Base-by-base conservation (phyloP, 306 rosid species). In the Rosa chinensis region DNA sequence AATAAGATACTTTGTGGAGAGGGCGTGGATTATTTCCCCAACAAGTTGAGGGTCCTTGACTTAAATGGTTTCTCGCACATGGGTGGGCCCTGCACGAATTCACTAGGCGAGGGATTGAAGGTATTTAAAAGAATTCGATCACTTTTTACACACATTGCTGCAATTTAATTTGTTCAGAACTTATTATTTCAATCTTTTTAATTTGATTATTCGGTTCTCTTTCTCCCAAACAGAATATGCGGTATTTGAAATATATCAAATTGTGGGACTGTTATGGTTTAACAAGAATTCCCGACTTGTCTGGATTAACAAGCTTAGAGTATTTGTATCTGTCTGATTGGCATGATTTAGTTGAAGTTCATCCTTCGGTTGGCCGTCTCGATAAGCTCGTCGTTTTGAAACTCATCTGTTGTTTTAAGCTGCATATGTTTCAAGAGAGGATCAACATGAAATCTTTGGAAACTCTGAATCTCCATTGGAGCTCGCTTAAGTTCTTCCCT, bases 401-500 rank as follows among this genome's bases (percentile, higher is more conserved):
- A 4, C 0, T 23, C 16, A 1, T 0, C 0, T 0, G 0, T 0
- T 59, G 66, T 1, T 0, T 0, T 0, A 23, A 59, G 5, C 66
- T 59, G 0, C 1, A 2, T 6, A 58, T 21, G 64, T 59, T 59
- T 59, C 37, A 0, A 21, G 6, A 10, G 10, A 59, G 16, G 4
- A 59, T 59, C 11, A 4, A 9, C 16, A 0, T 59, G 37, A 21
- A 10, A 23, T 59, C 66, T 59, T 23, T 59, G 37, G 37, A 59
- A 59, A 21, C 13, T 23, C 66, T 59, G 0, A 0, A 10, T 1
- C 1, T 59, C 6, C 0, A 0, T 23, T 59, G 37, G 28, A 25
- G 1, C 66, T 6, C 16, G 16, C 66, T 59, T 23, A 0, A 2
- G 37, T 3, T 21, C 4, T 59, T 59, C 66, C 66, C 37, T 59